phyloP scores from a whole-genome alignment of 805 yeast genomes.

The Grigorovia jiainica region DNA sequence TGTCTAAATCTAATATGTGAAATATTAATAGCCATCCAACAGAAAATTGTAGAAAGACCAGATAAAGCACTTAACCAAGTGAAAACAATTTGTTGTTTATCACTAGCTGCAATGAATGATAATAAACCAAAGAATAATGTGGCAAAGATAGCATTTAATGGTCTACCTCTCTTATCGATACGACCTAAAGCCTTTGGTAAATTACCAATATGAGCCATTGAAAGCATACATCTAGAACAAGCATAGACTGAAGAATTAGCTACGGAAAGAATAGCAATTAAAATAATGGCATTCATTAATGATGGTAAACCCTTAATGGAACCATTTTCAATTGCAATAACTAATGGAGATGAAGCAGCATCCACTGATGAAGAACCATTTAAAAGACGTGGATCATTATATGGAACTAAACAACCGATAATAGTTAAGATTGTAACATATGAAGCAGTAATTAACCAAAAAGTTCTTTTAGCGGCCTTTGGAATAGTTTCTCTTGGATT shows the following conservation, averaged over 20 bases:
- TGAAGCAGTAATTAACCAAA: slow-evolving; percentile 70
- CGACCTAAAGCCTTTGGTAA: slow-evolving; percentile 55
- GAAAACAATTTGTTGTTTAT: slow-evolving; percentile 40
- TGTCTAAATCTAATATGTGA: slow-evolving; percentile 45
- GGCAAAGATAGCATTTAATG: slow-evolving; percentile 53
- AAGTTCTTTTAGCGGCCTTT: slow-evolving; percentile 68
- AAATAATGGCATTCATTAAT: slow-evolving; percentile 59
- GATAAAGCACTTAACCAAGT: slow-evolving; percentile 47
- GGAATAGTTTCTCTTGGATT: slow-evolving; percentile 63
- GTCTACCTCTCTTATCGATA: slow-evolving; percentile 72
- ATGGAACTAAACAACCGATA: slow-evolving; percentile 64
- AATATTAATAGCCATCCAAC: slow-evolving; percentile 45
- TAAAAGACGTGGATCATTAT: slow-evolving; percentile 38
- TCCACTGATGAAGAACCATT: slow-evolving; percentile 42
- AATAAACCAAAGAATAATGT: slow-evolving; percentile 48
- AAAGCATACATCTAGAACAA: slow-evolving; percentile 57
- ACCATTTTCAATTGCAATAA: slow-evolving; percentile 59
- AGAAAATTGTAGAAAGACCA: slow-evolving; percentile 43
- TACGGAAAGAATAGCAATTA: slow-evolving; percentile 61
- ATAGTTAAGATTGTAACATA: slow-evolving; percentile 51
- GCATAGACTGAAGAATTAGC: slow-evolving; percentile 67
- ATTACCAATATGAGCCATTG: slow-evolving; percentile 56
- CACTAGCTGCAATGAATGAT: slow-evolving; percentile 44
- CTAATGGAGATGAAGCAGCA: slow-evolving; percentile 65
- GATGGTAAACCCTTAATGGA: slow-evolving; percentile 60